A percentile compares a stretch with the other conserved stretches of the same genome.
These are phyloP conservation scores for Podospora comata DNA, from an alignment of 495 filamentous ascomycete species.

Conservation along the genomic window DNA sequence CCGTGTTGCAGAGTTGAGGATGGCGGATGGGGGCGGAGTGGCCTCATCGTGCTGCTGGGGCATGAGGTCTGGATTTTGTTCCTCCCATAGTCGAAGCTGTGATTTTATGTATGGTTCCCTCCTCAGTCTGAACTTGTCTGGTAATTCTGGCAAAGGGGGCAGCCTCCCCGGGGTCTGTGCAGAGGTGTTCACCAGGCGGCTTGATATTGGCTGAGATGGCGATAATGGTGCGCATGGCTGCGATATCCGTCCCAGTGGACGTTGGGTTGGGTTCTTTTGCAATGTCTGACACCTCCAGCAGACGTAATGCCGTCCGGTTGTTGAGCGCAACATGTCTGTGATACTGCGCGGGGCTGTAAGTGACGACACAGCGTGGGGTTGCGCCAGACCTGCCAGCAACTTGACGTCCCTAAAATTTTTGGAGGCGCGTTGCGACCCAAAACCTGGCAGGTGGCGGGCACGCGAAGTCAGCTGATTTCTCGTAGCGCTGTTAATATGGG, in stretches of 20 bases:
- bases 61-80: slow-evolving; percentile 36
- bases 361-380: background rate
- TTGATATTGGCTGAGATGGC: background rate
- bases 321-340: slow-evolving; percentile 29
- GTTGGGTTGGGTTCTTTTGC: slow-evolving; percentile 11
- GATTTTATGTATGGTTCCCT: slow-evolving; percentile 40
- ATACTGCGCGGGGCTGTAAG: background rate
- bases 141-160: background rate
- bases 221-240: background rate
- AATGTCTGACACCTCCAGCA: slow-evolving; percentile 30
- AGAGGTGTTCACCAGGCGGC: background rate
- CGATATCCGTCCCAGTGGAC: slow-evolving; percentile 2
- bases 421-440: slow-evolving; percentile 4
- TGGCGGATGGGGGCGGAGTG: background rate
- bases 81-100: slow-evolving; percentile 53
- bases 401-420: slow-evolving; percentile 7
- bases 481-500: background rate
- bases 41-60: background rate
- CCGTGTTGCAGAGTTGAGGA: slow-evolving; percentile 7
- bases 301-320: slow-evolving; percentile 28
- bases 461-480: slow-evolving; percentile 26
- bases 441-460: slow-evolving; percentile 11
- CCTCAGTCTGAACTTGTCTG: background rate
- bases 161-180: background rate
- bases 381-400: background rate